Conservation (phyloP, 108 stramenopile species). For the Asterionellopsis glacialis region DNA sequence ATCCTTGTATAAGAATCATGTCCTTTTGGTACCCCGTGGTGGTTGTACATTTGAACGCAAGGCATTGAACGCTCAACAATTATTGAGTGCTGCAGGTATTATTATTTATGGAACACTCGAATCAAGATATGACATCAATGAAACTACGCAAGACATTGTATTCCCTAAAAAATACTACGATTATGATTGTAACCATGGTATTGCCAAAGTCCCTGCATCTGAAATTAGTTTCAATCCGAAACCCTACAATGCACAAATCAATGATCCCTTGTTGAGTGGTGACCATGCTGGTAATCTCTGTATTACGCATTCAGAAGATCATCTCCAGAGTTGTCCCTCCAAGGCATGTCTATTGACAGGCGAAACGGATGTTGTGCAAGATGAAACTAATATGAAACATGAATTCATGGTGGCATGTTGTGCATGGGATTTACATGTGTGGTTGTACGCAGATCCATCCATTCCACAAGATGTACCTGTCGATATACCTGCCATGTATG, state of each 20-base stretch:
- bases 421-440: slow-evolving; percentile 79
- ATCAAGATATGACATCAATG: slow-evolving; percentile 40
- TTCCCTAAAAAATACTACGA: slow-evolving; percentile 38
- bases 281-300: slow-evolving; percentile 52
- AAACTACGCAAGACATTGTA: slow-evolving; percentile 22
- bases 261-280: slow-evolving; percentile 58
- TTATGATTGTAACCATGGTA: slow-evolving; percentile 71
- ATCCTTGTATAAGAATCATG: slow-evolving; percentile 14
- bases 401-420: slow-evolving; percentile 63
- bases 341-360: slow-evolving; percentile 71
- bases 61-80: slow-evolving; percentile 47
- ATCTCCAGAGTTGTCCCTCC: slow-evolving; percentile 46
- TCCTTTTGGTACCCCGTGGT: slow-evolving; percentile 63
- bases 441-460: slow-evolving; percentile 39
- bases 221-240: slow-evolving; percentile 40
- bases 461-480: slow-evolving; percentile 24
- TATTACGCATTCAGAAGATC: slow-evolving; percentile 17
- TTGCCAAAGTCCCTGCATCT: slow-evolving; percentile 40
- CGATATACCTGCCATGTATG: slow-evolving; percentile 48
- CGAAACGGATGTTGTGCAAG: slow-evolving; percentile 20
- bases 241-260: slow-evolving; percentile 46
- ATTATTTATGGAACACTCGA: slow-evolving; percentile 60
- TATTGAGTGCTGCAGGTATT: slow-evolving; percentile 49
- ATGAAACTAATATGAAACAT: slow-evolving; percentile 1
- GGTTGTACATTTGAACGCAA: slow-evolving; percentile 72